Evolutionary conservation across 257 asterid species (phyloP).

Genomic region (Forsythia suspensa): DNA sequence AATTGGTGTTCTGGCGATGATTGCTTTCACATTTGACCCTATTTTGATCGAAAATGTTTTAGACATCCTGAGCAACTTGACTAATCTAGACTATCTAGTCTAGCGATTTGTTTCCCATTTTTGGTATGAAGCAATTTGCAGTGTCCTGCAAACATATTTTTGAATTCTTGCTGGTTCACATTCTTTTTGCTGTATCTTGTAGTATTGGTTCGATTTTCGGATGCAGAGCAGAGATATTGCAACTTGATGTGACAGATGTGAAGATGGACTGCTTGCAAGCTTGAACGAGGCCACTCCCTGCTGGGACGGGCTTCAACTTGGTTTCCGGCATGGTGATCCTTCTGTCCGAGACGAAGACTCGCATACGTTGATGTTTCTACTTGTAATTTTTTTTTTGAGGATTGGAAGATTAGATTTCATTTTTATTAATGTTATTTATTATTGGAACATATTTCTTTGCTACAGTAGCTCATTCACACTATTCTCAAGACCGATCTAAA

Average conservation of each 20-base stretch:
- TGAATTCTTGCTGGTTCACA: background rate
- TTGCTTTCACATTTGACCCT: background rate
- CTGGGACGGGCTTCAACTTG: background rate
- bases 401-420: too few relatives aligned
- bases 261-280: slow-evolving; percentile 89
- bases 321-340: background rate
- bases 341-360: background rate
- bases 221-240: slow-evolving; percentile 96
- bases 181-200: slow-evolving; percentile 32
- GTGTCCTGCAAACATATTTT: background rate
- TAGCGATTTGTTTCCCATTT: background rate
- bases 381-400: too few relatives aligned
- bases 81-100: background rate
- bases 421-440: too few relatives aligned
- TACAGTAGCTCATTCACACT: too few relatives aligned
- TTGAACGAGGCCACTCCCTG: slow-evolving; percentile 11
- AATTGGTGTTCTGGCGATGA: background rate
- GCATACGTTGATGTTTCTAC: too few relatives aligned
- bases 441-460: too few relatives aligned
- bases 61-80: background rate
- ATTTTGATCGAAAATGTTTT: background rate
- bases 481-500: too few relatives aligned
- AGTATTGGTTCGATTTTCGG: slow-evolving; percentile 86
- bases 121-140: background rate
- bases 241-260: slow-evolving; percentile 94